Evolutionary conservation across 2,329 filamentous ascomycete genomes (phyloP).

Genomic region (Penicillium sclerotiorum): DNA sequence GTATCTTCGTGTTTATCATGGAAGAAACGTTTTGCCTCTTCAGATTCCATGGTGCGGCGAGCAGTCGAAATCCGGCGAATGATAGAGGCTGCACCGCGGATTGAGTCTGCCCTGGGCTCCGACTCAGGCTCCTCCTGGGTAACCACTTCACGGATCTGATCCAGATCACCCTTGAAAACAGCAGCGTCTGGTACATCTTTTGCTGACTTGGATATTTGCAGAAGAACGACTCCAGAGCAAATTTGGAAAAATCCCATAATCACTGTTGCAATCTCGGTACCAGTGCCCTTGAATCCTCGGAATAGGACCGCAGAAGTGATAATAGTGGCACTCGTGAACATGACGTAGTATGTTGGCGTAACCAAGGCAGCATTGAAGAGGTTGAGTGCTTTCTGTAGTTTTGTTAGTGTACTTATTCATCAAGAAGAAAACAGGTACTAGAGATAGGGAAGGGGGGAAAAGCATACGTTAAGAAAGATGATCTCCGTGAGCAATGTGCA

Average conservation of each 20-base stretch:
- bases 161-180: slow-evolving; percentile 87
- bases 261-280: slow-evolving; percentile 78
- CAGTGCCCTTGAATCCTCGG: slow-evolving; percentile 87
- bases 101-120: slow-evolving; percentile 94
- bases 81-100: slow-evolving; percentile 86
- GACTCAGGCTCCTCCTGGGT: slow-evolving; percentile 95
- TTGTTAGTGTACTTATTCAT: slow-evolving; percentile 10
- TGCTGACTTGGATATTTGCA: slow-evolving; percentile 96
- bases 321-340: slow-evolving; percentile 95
- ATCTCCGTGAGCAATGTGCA: slow-evolving; percentile 90
- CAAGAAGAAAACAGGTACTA: background rate
- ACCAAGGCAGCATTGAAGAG: slow-evolving; percentile 95
- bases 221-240: slow-evolving; percentile 84
- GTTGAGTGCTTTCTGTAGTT: slow-evolving; percentile 88
- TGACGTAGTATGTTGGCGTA: slow-evolving; percentile 97
- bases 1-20: slow-evolving; percentile 73
- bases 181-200: slow-evolving; percentile 95
- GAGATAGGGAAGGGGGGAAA: background rate
- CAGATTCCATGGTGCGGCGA: slow-evolving; percentile 75
- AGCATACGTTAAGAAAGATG: slow-evolving; percentile 87
- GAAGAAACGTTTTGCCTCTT: slow-evolving; percentile 76
- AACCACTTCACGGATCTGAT: slow-evolving; percentile 93
- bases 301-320: slow-evolving; percentile 92
- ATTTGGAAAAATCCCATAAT: slow-evolving; percentile 93
- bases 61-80: slow-evolving; percentile 77